Evolutionary conservation across 2,329 filamentous ascomycete species (phyloP), one percentile per base, ranked within the genome.

Genomic region (Didymella exigua): DNA sequence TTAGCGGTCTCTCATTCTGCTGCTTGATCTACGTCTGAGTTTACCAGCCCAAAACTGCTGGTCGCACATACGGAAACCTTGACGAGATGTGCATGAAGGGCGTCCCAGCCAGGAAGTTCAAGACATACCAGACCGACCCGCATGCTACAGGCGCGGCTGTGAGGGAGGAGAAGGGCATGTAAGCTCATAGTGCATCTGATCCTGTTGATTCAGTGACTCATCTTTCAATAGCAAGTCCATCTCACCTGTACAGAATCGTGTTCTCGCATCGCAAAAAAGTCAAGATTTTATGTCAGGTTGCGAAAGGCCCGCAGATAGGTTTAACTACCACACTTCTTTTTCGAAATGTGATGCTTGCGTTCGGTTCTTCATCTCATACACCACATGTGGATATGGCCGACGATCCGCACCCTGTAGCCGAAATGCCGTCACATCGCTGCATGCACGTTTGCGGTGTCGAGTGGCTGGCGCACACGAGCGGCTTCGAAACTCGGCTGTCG

Each of bases 21-120:
- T 93, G 89, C 77, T 83, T 91, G 65, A 76, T 93, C 7, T 95
- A 91, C 77, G 87, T 87, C 0, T 92, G 85, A 71, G 91, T 91
- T 78, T 84, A 88, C 7, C 79, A 91, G 0, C 91, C 91, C 0
- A 91, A 96, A 70, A 90, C 91, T 0, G 79, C 79, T 1, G 91
- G 89, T 6, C 85, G 90, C 24, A 89, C 89, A 0, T 96, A 92
- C 70, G 90, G 89, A 11, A 91, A 96, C 76, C 78, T 96, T 54
- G 90, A 96, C 71, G 69, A 93, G 34, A 79, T 96, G 49, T 96
- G 96, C 66, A 88, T 93, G 75, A 60, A 59, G 54, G 62, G 53
- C 23, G 54, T 67, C n/a, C 40, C 59, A 4, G 65, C 66, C 6
- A 56, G 62, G 26, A 60, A 58, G 44, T 68, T 68, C 31, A 60